A percentile compares a stretch with the other conserved stretches of the same genome.
These are phyloP conservation scores for Cryphonectria radicalis DNA, from an alignment of 2,329 filamentous ascomycete genomes.

Conservation along the genomic window DNA sequence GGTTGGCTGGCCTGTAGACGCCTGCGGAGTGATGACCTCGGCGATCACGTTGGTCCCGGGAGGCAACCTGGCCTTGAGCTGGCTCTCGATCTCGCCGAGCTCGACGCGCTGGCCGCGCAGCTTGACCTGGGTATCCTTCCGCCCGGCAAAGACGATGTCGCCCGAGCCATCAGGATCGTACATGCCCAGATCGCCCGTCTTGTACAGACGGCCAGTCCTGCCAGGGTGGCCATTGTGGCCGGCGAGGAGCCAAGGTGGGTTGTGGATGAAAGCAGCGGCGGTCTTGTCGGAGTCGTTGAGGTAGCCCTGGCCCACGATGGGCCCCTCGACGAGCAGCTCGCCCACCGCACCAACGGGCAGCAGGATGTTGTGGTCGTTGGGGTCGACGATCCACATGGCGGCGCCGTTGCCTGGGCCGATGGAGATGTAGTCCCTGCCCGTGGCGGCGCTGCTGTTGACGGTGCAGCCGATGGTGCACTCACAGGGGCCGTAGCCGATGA, in stretches of 20 bases:
- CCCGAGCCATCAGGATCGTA: constrained; percentile 46
- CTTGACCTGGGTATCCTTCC: constrained; percentile 65
- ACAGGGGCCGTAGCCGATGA: constrained; percentile 58
- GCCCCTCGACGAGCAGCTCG: constrained; percentile 47
- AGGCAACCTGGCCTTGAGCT: constrained; percentile 43
- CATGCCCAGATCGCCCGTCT: constrained; percentile 53
- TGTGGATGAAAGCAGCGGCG: constrained; percentile 37
- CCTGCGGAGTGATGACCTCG: constrained; percentile 48
- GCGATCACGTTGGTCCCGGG: constrained; percentile 46
- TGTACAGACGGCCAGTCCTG: constrained; percentile 48
- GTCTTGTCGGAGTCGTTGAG: constrained; percentile 45
- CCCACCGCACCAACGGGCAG: constrained; percentile 39
- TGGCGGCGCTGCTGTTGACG: constrained; percentile 34
- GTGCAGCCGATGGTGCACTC: constrained; percentile 54
- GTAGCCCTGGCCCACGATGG: constrained; percentile 55
- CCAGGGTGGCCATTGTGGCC: constrained; percentile 40
- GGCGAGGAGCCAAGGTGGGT: constrained; percentile 33
- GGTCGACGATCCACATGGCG: constrained; percentile 36
- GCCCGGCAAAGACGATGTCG: constrained; percentile 48
- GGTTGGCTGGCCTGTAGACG: constrained; percentile 30
- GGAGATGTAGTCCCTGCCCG: constrained; percentile 33
- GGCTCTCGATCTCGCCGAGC: constrained; percentile 54
- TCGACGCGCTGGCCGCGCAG: constrained; percentile 62
- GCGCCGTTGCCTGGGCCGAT: constrained; percentile 35
- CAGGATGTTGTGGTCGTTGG: constrained; percentile 35